phyloP scores from a whole-genome alignment of 306 rosid genomes.

The Quercus bicolor region DNA sequence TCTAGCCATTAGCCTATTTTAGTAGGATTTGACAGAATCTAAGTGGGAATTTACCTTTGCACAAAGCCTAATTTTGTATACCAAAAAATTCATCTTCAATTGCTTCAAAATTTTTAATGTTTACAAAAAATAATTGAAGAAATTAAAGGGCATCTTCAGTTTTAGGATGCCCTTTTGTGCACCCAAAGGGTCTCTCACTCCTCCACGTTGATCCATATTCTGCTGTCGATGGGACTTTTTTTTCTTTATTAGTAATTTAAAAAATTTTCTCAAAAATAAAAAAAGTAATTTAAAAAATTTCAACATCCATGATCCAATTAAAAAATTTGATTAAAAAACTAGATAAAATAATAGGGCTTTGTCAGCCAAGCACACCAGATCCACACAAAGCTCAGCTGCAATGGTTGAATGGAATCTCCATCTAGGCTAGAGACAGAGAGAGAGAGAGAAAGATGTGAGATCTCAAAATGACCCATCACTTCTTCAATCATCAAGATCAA shows the following conservation, averaged over 20 bases:
- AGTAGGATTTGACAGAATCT: conserved; percentile 21
- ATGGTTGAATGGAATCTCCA: conserved; percentile 38
- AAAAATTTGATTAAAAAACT: conserved; percentile 18
- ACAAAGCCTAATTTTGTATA: not conserved
- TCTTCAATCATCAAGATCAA: conserved; percentile 13
- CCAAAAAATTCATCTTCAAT: not conserved
- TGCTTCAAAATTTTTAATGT: not conserved
- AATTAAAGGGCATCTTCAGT: conserved; percentile 19
- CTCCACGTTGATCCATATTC: conserved; percentile 26
- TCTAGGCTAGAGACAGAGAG: not conserved
- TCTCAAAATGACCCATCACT: conserved; percentile 36
- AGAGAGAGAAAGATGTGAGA: conserved; percentile 15
- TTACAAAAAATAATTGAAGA: conserved; percentile 20
- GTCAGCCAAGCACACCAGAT: conserved; percentile 47
- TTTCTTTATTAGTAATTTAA: conserved; percentile 8
- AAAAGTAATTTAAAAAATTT: conserved; percentile 9
- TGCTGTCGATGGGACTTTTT: not conserved
- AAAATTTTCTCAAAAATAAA: too few relatives aligned
- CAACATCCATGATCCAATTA: conserved; percentile 25
- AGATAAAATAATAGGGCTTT: conserved; percentile 26
- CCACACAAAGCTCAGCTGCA: conserved; percentile 44
- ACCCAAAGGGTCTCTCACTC: conserved; percentile 9
- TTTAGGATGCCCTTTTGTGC: conserved; percentile 31
- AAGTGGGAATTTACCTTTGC: conserved; percentile 1
- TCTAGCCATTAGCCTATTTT: conserved; percentile 26